These are phyloP conservation scores for Trametes maxima DNA, from an alignment of 768 basidiomycete species.

Conservation along the genomic window DNA sequence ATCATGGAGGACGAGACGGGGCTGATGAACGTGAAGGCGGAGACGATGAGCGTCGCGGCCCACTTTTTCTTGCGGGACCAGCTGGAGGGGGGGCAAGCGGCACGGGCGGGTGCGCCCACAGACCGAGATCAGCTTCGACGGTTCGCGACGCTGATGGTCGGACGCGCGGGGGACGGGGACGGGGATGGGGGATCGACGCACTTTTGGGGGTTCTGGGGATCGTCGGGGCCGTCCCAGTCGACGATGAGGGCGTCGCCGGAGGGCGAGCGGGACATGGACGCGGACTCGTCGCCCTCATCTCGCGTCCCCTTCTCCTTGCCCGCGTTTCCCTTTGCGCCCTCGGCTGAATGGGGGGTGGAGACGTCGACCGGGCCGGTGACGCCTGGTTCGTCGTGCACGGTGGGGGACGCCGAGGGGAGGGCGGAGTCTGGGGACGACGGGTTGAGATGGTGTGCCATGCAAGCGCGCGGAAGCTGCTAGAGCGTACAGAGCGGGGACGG, in stretches of 20 bases:
- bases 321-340: neutral
- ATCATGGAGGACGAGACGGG: slow-evolving; percentile 75
- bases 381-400: slow-evolving; percentile 16
- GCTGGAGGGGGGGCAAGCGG: slow-evolving; percentile 34
- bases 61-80: slow-evolving; percentile 64
- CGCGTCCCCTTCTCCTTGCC: slow-evolving; percentile 3
- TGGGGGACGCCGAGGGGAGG: slow-evolving; percentile 15
- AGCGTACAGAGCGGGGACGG: neutral
- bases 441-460: neutral
- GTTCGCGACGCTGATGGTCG: neutral
- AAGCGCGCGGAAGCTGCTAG: neutral
- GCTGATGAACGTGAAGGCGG: slow-evolving; percentile 67
- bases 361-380: slow-evolving; percentile 11
- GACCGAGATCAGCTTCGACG: neutral
- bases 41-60: slow-evolving; percentile 65
- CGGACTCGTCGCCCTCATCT: neutral
- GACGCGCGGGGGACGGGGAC: neutral
- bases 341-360: neutral
- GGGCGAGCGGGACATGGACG: neutral
- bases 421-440: neutral
- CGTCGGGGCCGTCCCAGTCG: slow-evolving; percentile 40
- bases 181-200: slow-evolving; percentile 15
- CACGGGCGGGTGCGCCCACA: neutral
- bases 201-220: slow-evolving; percentile 39
- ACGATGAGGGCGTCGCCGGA: slow-evolving; percentile 28